Evolutionary conservation across 1,284 basidiomycete genomes (phyloP).

Genomic region (Ganoderma meredithae): DNA sequence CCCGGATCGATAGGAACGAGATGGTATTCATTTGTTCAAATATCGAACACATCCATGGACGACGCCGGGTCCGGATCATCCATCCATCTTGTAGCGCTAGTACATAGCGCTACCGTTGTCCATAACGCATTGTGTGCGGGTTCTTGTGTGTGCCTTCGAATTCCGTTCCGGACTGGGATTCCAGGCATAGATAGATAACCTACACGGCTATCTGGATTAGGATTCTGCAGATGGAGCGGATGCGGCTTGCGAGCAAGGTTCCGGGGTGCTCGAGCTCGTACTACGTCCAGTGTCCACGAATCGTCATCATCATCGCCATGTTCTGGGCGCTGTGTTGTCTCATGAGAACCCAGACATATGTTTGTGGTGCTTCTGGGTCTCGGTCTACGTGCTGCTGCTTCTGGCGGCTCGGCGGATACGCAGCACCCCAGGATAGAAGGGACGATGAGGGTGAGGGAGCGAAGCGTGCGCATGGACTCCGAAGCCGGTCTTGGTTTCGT

Average conservation of each 20-base stretch:
- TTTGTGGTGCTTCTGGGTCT: neutral
- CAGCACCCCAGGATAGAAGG: constrained; percentile 2
- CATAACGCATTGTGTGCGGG: neutral
- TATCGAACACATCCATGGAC: neutral
- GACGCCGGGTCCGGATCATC: neutral
- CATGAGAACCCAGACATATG: constrained; percentile 3
- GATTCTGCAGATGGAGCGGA: neutral
- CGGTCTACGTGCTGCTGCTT: neutral
- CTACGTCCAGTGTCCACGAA: too few relatives aligned
- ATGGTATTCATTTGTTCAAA: constrained; percentile 1
- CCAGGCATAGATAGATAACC: neutral
- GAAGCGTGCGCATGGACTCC: too few relatives aligned
- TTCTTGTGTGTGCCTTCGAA: too few relatives aligned
- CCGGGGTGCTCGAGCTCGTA: neutral
- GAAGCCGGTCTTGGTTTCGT: too few relatives aligned
- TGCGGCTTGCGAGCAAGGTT: neutral
- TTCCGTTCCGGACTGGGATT: neutral
- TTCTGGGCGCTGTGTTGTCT: too few relatives aligned
- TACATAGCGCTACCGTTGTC: neutral
- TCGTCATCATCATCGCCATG: too few relatives aligned
- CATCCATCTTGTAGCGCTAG: too few relatives aligned
- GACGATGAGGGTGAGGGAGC: neutral
- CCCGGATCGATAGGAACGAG: constrained; percentile 1
- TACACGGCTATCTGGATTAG: neutral
- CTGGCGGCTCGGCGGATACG: neutral